phyloP scores from a whole-genome alignment of 257 asterid species.

The Cynanchum wilfordii region DNA sequence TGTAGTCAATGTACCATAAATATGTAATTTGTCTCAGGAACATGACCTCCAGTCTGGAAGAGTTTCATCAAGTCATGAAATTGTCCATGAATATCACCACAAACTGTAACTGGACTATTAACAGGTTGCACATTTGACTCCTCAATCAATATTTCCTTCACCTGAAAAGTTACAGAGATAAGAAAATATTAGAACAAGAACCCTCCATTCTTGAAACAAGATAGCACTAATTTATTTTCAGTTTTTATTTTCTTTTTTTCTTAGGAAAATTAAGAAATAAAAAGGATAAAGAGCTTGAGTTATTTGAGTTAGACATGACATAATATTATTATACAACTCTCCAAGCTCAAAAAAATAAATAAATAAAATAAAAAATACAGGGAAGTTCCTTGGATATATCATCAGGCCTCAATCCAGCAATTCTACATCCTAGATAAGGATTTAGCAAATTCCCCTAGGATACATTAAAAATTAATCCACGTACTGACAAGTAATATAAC shows the following conservation, averaged over 20 bases:
- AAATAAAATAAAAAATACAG: background rate
- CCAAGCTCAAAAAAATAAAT: background rate
- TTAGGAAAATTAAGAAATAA: too few relatives aligned
- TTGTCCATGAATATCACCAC: conserved; percentile 98
- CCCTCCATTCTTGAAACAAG: background rate
- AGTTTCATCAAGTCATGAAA: conserved; percentile 98
- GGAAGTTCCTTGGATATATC: background rate
- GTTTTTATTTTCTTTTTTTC: too few relatives aligned
- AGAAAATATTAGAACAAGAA: conserved; percentile 11
- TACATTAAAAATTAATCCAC: background rate
- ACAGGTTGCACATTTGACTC: conserved; percentile 99
- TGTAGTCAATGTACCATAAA: conserved; percentile 57
- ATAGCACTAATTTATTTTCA: background rate
- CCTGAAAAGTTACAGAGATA: conserved; percentile 40
- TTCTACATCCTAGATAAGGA: background rate
- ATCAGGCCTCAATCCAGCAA: background rate
- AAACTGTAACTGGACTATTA: conserved; percentile 96
- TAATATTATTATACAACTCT: background rate
- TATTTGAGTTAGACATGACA: background rate
- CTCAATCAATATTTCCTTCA: conserved; percentile 95
- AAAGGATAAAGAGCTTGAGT: background rate
- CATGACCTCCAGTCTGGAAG: conserved; percentile 98
- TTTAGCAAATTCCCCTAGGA: background rate
- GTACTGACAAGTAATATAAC: background rate
- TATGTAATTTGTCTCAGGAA: conserved; percentile 94